Conservation (phyloP, 306 rosid genomes). For the Dalbergia oliveri region DNA sequence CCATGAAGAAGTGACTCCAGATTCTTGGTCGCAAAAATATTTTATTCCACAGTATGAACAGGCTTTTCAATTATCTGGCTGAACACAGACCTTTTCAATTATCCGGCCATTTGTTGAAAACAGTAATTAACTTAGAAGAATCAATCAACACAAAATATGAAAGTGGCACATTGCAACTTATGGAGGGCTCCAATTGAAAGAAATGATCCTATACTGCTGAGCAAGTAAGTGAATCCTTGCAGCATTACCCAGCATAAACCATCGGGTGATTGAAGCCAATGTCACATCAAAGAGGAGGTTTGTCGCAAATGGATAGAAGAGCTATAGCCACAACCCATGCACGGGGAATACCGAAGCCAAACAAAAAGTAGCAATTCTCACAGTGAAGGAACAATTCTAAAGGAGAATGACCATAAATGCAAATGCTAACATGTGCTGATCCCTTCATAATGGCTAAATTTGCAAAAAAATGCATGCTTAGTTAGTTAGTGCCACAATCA, state of each 20-base stretch:
- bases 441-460: conserved; percentile 38
- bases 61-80: conserved; percentile 44
- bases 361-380: conserved; percentile 42
- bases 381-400: conserved; percentile 37
- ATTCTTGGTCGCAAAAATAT: conserved; percentile 40
- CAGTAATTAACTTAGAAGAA: conserved; percentile 41
- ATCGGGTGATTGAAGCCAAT: conserved; percentile 40
- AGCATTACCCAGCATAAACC: conserved; percentile 43
- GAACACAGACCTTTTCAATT: conserved; percentile 36
- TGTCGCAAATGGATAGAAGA: conserved; percentile 43
- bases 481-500: conserved; percentile 44
- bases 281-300: conserved; percentile 21
- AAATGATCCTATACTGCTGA: conserved; percentile 20
- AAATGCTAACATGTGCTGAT: conserved; percentile 43
- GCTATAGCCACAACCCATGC: conserved; percentile 46
- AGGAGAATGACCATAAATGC: conserved; percentile 23
- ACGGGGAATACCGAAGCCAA: conserved; percentile 44
- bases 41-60: conserved; percentile 36
- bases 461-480: conserved; percentile 40
- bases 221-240: conserved; percentile 39
- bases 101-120: conserved; percentile 45
- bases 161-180: conserved; percentile 38
- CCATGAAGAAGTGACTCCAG: conserved; percentile 24
- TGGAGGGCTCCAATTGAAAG: conserved; percentile 22
- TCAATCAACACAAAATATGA: conserved; percentile 41